A percentile compares a stretch with the other conserved stretches of the same genome.
Evolutionary conservation across 2,329 filamentous ascomycete genomes (phyloP).

Genomic region (Penicillium sp.): DNA sequence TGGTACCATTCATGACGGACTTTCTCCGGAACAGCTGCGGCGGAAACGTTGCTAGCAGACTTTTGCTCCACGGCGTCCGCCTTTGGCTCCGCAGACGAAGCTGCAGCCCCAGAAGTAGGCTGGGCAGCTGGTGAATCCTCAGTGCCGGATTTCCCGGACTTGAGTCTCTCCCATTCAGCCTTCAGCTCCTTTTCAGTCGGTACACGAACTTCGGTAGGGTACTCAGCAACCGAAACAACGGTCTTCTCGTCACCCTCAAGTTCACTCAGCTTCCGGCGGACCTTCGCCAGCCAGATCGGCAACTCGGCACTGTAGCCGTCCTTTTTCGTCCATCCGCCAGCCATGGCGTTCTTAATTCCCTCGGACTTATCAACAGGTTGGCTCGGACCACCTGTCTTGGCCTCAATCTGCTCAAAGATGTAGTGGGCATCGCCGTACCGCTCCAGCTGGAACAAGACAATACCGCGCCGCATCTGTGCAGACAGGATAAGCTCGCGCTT

Average conservation of each 20-base stretch:
- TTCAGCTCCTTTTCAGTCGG: slow-evolving; percentile 43
- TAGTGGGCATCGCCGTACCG: slow-evolving; percentile 74
- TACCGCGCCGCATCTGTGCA: slow-evolving; percentile 78
- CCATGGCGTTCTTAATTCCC: slow-evolving; percentile 33
- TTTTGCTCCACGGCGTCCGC: neutral
- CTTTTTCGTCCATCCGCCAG: slow-evolving; percentile 21
- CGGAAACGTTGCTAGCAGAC: neutral
- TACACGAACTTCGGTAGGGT: slow-evolving; percentile 50
- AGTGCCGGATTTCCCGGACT: slow-evolving; percentile 22
- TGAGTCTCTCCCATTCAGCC: slow-evolving; percentile 33
- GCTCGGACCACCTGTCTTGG: slow-evolving; percentile 54
- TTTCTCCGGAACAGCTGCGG: slow-evolving; percentile 40
- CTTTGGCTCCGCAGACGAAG: slow-evolving; percentile 1
- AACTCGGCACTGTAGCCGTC: slow-evolving; percentile 38
- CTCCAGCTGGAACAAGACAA: slow-evolving; percentile 69
- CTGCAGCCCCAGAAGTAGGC: neutral
- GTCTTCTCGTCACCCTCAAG: slow-evolving; percentile 53
- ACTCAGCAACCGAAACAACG: slow-evolving; percentile 52
- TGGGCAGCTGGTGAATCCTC: neutral
- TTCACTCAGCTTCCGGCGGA: slow-evolving; percentile 52
- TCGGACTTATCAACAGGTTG: slow-evolving; percentile 27
- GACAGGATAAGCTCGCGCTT: slow-evolving; percentile 74
- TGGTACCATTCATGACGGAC: slow-evolving; percentile 72
- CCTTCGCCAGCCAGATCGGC: slow-evolving; percentile 61
- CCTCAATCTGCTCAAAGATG: slow-evolving; percentile 61